Base-by-base conservation (phyloP, 2,329 filamentous ascomycete genomes). In the Penicillium digitatum region DNA sequence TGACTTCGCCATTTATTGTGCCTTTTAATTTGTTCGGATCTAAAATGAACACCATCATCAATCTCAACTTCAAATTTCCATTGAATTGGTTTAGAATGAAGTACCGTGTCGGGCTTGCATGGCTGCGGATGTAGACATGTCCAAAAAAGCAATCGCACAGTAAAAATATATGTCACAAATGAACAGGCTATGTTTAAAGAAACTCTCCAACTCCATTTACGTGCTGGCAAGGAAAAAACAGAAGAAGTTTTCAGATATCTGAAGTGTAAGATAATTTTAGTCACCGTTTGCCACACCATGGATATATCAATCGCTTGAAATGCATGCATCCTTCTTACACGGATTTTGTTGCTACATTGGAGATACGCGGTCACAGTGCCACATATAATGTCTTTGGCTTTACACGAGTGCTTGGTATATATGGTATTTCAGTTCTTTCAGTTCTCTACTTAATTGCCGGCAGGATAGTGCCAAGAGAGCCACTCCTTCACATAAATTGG, bases 301-400 rank as follows among this genome's bases (percentile, higher is more conserved):
- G 31, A 39, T 39, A 26, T 54, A 40, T 44, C 40, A 46, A 39
- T 31, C 12, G 11, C 26, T 14, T 31, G 12, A 48, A 20, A 24
- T 54, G 46, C 46, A 54, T 32, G 39, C 45, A 50, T 49, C 44
- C 46, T 44, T 29, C 39, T 44, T 27, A 32, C 45, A 48, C 48
- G 20, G 18, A 31, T 24, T 48, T 48, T 18, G 27, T 39, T 16
- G 52, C 24, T 32, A 45, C 26, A 27, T 12, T 26, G 46, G 46
- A 16, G 31, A 29, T 32, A 54, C 45, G 32, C 39, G 39, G 46
- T 39, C 26, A 43, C 10, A 9, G 51, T 53, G 27, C 22, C 37
- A 53, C 51, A 53, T 31, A 16, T 26, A 22, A 12, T 35, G 16
- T 42, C 22, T 9, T 27, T n/a, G 7, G n/a, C 22, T 40, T 2